Conservation (phyloP, 2,329 filamentous ascomycete species). For the Talaromyces sp. region DNA sequence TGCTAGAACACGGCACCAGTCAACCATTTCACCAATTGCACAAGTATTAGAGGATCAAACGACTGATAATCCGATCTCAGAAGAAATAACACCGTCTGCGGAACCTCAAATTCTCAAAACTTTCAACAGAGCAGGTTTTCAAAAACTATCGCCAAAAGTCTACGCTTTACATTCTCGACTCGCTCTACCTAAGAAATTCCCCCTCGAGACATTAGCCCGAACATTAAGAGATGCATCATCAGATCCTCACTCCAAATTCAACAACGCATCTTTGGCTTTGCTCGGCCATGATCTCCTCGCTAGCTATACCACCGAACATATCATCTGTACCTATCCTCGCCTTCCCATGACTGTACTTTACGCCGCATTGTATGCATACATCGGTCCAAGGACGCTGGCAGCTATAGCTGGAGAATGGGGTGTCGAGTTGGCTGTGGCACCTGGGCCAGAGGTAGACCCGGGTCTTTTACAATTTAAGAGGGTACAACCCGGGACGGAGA, state of each 20-base stretch:
- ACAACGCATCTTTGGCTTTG: slow-evolving; percentile 79
- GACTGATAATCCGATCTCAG: slow-evolving; percentile 25
- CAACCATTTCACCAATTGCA: slow-evolving; percentile 35
- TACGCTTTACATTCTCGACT: slow-evolving; percentile 88
- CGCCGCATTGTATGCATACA: slow-evolving; percentile 78
- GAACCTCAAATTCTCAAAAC: slow-evolving; percentile 52
- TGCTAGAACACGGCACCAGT: slow-evolving; percentile 39
- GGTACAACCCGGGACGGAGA: slow-evolving; percentile 40
- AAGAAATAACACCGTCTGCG: slow-evolving; percentile 27
- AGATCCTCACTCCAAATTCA: slow-evolving; percentile 74
- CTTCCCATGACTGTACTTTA: slow-evolving; percentile 85
- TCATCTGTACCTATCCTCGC: slow-evolving; percentile 85
- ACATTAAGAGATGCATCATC: slow-evolving; percentile 82
- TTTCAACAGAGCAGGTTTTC: slow-evolving; percentile 67
- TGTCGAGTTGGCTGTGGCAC: slow-evolving; percentile 79
- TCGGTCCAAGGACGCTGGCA: slow-evolving; percentile 69
- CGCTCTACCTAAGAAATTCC: slow-evolving; percentile 74
- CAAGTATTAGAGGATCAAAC: slow-evolving; percentile 28
- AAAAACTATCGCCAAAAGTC: slow-evolving; percentile 77
- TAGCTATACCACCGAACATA: slow-evolving; percentile 84
- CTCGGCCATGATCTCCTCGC: slow-evolving; percentile 79
- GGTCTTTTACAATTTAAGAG: slow-evolving; percentile 78
- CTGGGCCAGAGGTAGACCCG: slow-evolving; percentile 86
- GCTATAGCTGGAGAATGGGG: slow-evolving; percentile 83
- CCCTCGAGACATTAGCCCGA: slow-evolving; percentile 79